phyloP scores from a whole-genome alignment of 371 early-diverging fungal genomes.

The Dichotomocladium elegans region DNA sequence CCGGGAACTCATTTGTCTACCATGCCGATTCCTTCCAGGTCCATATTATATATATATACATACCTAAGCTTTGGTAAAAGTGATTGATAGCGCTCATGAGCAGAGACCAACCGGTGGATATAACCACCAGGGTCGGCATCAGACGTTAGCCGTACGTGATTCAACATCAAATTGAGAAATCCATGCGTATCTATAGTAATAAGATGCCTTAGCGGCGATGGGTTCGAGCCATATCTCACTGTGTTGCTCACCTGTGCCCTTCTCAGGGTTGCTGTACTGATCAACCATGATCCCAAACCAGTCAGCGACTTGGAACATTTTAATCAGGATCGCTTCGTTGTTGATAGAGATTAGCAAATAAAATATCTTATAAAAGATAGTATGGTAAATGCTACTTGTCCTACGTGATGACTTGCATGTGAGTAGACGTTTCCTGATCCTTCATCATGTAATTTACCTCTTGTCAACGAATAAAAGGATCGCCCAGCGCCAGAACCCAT shows the following conservation, averaged over 20 bases:
- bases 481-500: conserved; percentile 34
- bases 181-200: conserved; percentile 34
- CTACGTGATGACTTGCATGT: conserved; percentile 1
- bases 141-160: conserved; percentile 32
- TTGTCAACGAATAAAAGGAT: conserved; percentile 44
- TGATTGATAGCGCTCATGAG: conserved; percentile 21
- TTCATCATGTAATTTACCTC: conserved; percentile 7
- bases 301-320: conserved; percentile 23
- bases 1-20: too few species aligned
- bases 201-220: too few species aligned
- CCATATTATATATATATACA: background rate
- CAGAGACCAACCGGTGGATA: conserved; percentile 18
- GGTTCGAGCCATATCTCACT: too few species aligned
- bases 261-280: conserved; percentile 26
- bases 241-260: too few species aligned
- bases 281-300: conserved; percentile 34
- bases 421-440: background rate
- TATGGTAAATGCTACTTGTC: conserved; percentile 39
- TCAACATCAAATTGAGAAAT: conserved; percentile 33
- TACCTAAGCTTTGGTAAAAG: conserved; percentile 35
- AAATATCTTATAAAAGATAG: conserved; percentile 36
- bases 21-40: too few species aligned
- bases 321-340: conserved; percentile 20
- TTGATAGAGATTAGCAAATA: conserved; percentile 18
- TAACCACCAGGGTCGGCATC: conserved; percentile 22